These are phyloP conservation scores for Apiotrichum veenhuisii DNA, from an alignment of 1,284 basidiomycete species.

Conservation along the genomic window DNA sequence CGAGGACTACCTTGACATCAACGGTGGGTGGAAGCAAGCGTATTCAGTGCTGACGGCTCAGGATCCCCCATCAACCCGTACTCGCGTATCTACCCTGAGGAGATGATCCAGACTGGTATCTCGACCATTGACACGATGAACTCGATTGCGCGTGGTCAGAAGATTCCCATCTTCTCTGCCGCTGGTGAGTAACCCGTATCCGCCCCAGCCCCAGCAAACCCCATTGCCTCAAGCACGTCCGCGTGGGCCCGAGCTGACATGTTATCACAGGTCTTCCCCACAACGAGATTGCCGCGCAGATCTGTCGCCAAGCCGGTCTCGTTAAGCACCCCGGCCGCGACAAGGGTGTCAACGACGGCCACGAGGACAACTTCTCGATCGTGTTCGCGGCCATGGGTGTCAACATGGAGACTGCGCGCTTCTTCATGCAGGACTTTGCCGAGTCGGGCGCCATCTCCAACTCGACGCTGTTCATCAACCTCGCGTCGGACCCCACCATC, in stretches of 20 bases:
- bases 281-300: constrained; percentile 99
- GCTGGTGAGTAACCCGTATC: constrained; percentile 55
- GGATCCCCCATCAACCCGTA: constrained; percentile 99
- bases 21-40: constrained; percentile 61
- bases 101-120: constrained; percentile 99
- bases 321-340: constrained; percentile 77
- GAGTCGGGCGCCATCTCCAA: constrained; percentile 97
- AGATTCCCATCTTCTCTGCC: constrained; percentile 99
- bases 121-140: constrained; percentile 99
- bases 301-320: constrained; percentile 97
- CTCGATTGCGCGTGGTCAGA: constrained; percentile 98
- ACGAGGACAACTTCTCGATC: constrained; percentile 99
- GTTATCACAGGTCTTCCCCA: constrained; percentile 76
- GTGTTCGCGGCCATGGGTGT: constrained; percentile 99
- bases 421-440: constrained; percentile 99
- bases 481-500: constrained; percentile 99
- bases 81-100: constrained; percentile 98
- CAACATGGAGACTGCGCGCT: constrained; percentile 99
- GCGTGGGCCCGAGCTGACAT: neutral
- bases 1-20: constrained; percentile 99
- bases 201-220: too few relatives aligned
- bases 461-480: constrained; percentile 96
- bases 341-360: constrained; percentile 96
- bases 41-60: constrained; percentile 41
- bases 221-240: too few relatives aligned